A percentile compares a stretch with the other conserved stretches of the same genome.
Evolutionary conservation across 495 filamentous ascomycete genomes (phyloP).

Genomic region (Cenococcum geophilum): DNA sequence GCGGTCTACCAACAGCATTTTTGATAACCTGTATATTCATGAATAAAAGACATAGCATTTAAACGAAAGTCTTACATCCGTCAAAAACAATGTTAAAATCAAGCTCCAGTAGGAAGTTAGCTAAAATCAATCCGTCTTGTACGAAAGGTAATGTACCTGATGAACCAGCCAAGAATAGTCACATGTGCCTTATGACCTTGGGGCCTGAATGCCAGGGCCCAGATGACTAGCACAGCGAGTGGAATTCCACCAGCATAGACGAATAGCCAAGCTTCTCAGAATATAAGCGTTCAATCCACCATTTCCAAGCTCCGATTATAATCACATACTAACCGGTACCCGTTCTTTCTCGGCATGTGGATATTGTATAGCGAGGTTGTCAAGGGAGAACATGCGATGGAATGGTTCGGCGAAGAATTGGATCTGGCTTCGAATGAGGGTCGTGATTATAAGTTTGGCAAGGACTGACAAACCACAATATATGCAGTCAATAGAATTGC

Average conservation of each 20-base stretch:
- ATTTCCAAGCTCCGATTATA: neutral
- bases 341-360: conserved; percentile 81
- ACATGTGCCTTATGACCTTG: conserved; percentile 77
- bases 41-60: conserved; percentile 1
- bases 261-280: conserved; percentile 57
- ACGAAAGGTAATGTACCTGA: conserved; percentile 41
- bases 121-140: neutral
- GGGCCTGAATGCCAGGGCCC: conserved; percentile 55
- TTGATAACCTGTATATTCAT: conserved; percentile 56
- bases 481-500: conserved; percentile 60
- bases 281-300: neutral
- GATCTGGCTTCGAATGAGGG: conserved; percentile 44
- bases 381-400: conserved; percentile 77
- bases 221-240: conserved; percentile 55
- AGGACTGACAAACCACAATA: conserved; percentile 49
- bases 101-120: conserved; percentile 37
- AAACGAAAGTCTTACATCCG: conserved; percentile 49
- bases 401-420: conserved; percentile 74
- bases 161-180: conserved; percentile 70
- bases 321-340: conserved; percentile 64
- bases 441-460: neutral
- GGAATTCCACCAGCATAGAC: conserved; percentile 70
- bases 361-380: conserved; percentile 75
- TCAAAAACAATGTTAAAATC: conserved; percentile 73
- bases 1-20: conserved; percentile 81